Evolutionary conservation across 805 yeast genomes (phyloP).

Genomic region (Cyberlindnera suaveolens): DNA sequence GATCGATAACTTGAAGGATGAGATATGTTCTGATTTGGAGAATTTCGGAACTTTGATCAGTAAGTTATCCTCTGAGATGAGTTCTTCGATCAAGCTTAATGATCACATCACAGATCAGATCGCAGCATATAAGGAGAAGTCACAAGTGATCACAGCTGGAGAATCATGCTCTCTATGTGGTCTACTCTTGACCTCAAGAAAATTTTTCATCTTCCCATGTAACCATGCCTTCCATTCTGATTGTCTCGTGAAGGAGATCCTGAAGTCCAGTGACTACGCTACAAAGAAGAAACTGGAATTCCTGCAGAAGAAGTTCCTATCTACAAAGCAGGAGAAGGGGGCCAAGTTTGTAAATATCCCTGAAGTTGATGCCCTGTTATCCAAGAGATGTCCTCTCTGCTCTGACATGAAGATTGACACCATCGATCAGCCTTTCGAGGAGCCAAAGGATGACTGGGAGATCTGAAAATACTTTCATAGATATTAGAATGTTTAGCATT

Average conservation of each 20-base stretch:
- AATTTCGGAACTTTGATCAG: conserved; percentile 61
- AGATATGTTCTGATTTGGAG: conserved; percentile 74
- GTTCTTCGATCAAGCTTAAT: conserved; percentile 57
- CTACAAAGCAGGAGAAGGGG: conserved; percentile 21
- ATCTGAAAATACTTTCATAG: conserved; percentile 2
- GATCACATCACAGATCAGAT: conserved; percentile 58
- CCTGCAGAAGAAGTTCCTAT: conserved; percentile 31
- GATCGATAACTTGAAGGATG: conserved; percentile 78
- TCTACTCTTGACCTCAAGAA: conserved; percentile 63
- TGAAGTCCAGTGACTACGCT: conserved; percentile 59
- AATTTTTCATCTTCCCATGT: conserved; percentile 82
- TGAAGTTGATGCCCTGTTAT: conserved; percentile 55
- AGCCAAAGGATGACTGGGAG: conserved; percentile 43
- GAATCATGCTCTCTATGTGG: conserved; percentile 73
- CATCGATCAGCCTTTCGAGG: conserved; percentile 56
- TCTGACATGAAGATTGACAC: conserved; percentile 65
- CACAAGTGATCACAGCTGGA: conserved; percentile 72
- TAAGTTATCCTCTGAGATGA: conserved; percentile 67
- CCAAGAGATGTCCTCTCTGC: conserved; percentile 68
- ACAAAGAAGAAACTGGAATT: conserved; percentile 56
- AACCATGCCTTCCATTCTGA: conserved; percentile 86
- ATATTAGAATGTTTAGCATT: background rate
- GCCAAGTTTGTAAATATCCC: conserved; percentile 24
- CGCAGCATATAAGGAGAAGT: conserved; percentile 42
- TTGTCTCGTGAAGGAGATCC: conserved; percentile 62